Conservation (phyloP, 2,329 filamentous ascomycete species). For the Fusarium torulosum region DNA sequence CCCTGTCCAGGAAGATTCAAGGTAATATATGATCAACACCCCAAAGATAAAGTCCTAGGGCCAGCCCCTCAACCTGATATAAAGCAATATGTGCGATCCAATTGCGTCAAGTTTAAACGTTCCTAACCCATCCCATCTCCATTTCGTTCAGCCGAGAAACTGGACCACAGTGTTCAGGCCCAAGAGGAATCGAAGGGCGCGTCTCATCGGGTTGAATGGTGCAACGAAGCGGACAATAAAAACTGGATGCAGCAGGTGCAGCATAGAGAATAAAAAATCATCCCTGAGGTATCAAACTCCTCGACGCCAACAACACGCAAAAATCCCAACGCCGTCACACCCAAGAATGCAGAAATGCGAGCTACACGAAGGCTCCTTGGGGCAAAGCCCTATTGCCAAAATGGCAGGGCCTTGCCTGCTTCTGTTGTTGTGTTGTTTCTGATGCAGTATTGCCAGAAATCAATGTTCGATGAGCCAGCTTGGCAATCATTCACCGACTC, state of each 20-base stretch:
- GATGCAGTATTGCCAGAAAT: background rate
- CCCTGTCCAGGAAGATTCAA: background rate
- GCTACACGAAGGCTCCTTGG: slow-evolving; percentile 10
- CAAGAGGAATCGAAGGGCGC: background rate
- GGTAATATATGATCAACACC: background rate
- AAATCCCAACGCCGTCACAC: slow-evolving; percentile 49
- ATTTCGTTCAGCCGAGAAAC: background rate
- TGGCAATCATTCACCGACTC: background rate
- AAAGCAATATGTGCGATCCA: slow-evolving; percentile 12
- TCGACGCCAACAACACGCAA: slow-evolving; percentile 51
- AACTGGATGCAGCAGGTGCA: slow-evolving; percentile 20
- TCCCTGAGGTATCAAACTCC: slow-evolving; percentile 50
- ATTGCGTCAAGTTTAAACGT: slow-evolving; percentile 16
- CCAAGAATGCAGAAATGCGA: slow-evolving; percentile 34
- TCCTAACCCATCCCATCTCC: slow-evolving; percentile 2
- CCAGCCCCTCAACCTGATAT: background rate
- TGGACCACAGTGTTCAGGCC: background rate
- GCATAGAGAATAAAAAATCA: slow-evolving; percentile 20
- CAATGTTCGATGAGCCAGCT: background rate
- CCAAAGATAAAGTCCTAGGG: background rate
- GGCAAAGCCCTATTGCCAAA: slow-evolving; percentile 8
- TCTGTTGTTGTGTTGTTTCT: slow-evolving; percentile 6
- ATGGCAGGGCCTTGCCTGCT: slow-evolving; percentile 6
- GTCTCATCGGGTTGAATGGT: background rate
- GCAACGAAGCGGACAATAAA: slow-evolving; percentile 1